Percentiles rank a stretch among this genome's conserved stretches.
Evolutionary conservation across 768 basidiomycete species (phyloP).

Genomic region (Roridomyces roridus): DNA sequence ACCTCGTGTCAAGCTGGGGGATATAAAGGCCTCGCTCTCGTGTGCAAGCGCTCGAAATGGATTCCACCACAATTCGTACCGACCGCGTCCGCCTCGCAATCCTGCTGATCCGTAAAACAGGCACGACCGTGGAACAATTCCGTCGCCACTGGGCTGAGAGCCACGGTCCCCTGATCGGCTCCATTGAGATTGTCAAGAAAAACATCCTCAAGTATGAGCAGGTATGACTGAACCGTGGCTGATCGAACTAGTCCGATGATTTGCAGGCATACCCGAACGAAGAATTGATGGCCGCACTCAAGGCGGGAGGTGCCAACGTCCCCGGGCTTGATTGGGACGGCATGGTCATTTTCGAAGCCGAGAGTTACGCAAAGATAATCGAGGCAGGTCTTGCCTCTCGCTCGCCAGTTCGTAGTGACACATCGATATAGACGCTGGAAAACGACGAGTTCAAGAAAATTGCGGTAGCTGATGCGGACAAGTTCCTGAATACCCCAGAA

Average conservation of each 20-base stretch:
- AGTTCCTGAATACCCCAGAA: background rate
- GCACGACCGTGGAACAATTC: conserved; percentile 37
- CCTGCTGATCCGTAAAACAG: conserved; percentile 33
- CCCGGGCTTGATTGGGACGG: conserved; percentile 7
- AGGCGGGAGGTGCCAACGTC: no score
- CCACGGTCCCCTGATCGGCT: conserved; percentile 36
- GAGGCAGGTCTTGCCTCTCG: background rate
- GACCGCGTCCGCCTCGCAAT: conserved; percentile 37
- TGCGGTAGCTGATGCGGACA: background rate
- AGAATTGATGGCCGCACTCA: no score
- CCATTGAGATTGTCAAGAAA: conserved; percentile 37
- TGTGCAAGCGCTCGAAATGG: no score
- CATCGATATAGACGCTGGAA: background rate
- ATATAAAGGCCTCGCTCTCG: no score
- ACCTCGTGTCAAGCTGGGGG: no score
- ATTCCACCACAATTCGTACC: no score
- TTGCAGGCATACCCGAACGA: conserved; percentile 4
- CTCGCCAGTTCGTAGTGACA: background rate
- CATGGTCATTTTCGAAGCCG: conserved; percentile 10
- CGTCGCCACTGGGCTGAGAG: conserved; percentile 35
- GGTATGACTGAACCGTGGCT: conserved; percentile 28
- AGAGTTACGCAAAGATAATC: conserved; percentile 11
- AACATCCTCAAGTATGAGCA: conserved; percentile 43
- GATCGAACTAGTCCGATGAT: no score
- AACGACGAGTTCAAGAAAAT: background rate